Evolutionary conservation across 2,329 filamentous ascomycete genomes (phyloP).

Genomic region (Parascedosporium putredinis): DNA sequence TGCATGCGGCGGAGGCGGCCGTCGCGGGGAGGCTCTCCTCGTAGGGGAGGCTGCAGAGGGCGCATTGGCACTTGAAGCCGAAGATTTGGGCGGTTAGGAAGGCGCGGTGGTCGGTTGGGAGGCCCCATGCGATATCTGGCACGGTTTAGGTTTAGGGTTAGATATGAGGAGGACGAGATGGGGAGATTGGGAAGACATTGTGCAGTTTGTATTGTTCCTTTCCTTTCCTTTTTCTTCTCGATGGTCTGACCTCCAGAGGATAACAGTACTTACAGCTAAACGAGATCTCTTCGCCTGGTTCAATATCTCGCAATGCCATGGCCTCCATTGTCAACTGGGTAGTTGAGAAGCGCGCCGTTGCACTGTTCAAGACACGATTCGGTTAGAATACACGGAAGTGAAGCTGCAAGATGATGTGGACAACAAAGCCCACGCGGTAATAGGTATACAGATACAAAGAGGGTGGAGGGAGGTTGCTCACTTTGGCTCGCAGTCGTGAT

Average conservation of each 20-base stretch:
- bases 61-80: constrained; percentile 20
- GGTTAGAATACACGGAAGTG: too few relatives aligned
- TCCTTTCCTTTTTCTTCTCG: too few relatives aligned
- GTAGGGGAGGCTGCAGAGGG: constrained; percentile 17
- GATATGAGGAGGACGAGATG: too few relatives aligned
- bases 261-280: constrained; percentile 21
- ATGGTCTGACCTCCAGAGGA: too few relatives aligned
- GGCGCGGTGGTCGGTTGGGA: constrained; percentile 16
- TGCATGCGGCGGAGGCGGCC: constrained; percentile 17
- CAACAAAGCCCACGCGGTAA: too few relatives aligned
- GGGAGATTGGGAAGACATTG: too few relatives aligned
- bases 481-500: not conserved
- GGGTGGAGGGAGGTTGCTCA: too few relatives aligned
- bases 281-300: constrained; percentile 18
- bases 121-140: constrained; percentile 19
- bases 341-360: not conserved
- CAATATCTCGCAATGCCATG: constrained; percentile 16
- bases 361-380: too few relatives aligned
- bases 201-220: too few relatives aligned
- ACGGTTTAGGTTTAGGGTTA: too few relatives aligned
- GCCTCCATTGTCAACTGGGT: constrained; percentile 11
- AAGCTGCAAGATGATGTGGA: too few relatives aligned
- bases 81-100: constrained; percentile 14
- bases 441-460: too few relatives aligned
- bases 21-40: constrained; percentile 20